phyloP scores from a whole-genome alignment of 371 early-diverging fungal genomes.

The Actinomucor elegans region DNA sequence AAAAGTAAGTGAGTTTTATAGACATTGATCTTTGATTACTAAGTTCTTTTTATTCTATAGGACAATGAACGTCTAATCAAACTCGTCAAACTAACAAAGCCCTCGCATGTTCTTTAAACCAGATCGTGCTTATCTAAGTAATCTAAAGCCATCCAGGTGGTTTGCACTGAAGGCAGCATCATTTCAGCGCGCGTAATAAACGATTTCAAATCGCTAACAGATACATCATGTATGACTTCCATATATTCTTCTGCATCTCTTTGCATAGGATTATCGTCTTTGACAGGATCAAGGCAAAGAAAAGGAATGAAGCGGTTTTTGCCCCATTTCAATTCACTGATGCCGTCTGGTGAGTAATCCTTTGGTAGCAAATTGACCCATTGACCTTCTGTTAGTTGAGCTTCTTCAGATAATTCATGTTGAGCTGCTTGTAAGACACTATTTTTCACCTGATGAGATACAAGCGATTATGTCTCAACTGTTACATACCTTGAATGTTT shows the following conservation, averaged over 20 bases:
- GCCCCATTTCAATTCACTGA: constrained; percentile 67
- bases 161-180: constrained; percentile 56
- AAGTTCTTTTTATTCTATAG: constrained; percentile 22
- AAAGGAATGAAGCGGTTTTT: constrained; percentile 63
- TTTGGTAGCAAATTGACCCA: constrained; percentile 55
- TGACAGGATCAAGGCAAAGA: constrained; percentile 55
- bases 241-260: constrained; percentile 64
- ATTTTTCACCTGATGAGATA: neutral
- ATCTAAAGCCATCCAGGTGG: constrained; percentile 50
- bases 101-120: constrained; percentile 25
- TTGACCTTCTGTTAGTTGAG: constrained; percentile 50
- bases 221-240: constrained; percentile 35
- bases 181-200: constrained; percentile 47
- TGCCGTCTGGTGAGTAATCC: constrained; percentile 45
- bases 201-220: constrained; percentile 35
- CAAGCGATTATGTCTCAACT: neutral
- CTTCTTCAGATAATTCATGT: constrained; percentile 68
- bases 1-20: constrained; percentile 40
- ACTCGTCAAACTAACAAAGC: constrained; percentile 59
- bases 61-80: constrained; percentile 53
- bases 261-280: constrained; percentile 44
- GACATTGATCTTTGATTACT: too few relatives aligned
- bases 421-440: constrained; percentile 55
- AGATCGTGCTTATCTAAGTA: constrained; percentile 32
- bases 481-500: constrained; percentile 48